Percentiles rank a stretch among this genome's conserved stretches.
Conservation (phyloP, 164 flowering plant species). For the Nymphaea thermarum region DNA sequence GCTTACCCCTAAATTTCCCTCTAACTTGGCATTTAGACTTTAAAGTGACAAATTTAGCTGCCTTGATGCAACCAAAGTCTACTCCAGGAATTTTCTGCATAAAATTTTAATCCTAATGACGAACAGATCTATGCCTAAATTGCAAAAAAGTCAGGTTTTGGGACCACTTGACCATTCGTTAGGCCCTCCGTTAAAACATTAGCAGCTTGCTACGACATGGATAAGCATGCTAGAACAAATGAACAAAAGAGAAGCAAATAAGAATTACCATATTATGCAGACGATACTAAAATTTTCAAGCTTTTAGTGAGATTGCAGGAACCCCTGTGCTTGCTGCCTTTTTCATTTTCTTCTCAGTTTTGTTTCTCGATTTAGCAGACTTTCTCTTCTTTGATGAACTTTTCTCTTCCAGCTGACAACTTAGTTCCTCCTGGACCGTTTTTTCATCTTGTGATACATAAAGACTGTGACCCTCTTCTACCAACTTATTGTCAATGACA, state of each 20-base stretch:
- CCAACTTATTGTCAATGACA: neutral
- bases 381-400: neutral
- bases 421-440: neutral
- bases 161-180: no score
- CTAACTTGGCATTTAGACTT: no score
- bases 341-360: neutral
- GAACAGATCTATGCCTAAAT: no score
- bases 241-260: neutral
- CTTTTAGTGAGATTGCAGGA: neutral
- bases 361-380: neutral
- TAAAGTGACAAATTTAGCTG: no score
- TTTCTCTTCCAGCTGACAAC: neutral
- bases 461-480: neutral
- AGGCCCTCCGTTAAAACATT: no score
- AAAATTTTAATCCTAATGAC: no score
- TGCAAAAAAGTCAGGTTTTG: no score
- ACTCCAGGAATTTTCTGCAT: no score
- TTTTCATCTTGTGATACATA: neutral
- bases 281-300: neutral
- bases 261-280: neutral
- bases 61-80: no score
- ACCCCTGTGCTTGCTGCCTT: neutral
- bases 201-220: no score
- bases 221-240: neutral
- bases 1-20: no score